phyloP scores from a whole-genome alignment of 805 yeast genomes.

The Candida boleticola region DNA sequence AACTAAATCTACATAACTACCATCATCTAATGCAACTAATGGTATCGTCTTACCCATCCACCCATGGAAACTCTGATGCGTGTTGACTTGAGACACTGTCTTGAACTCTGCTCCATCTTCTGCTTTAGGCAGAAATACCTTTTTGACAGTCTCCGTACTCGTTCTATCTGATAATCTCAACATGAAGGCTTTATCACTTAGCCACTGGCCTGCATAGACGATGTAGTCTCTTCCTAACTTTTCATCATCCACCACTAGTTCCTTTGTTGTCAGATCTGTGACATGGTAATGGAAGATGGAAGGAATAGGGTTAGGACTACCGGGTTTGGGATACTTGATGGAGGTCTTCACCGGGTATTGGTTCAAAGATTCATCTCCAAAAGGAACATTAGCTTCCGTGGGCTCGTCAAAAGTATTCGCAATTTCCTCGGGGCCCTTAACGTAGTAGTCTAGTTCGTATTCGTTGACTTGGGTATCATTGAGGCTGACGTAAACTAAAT shows the following conservation, averaged over 20 bases:
- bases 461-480: constrained; percentile 59
- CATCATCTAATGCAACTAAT: constrained; percentile 14
- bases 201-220: constrained; percentile 64
- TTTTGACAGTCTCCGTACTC: constrained; percentile 53
- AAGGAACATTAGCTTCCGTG: background rate
- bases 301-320: constrained; percentile 57
- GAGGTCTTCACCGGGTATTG: constrained; percentile 48
- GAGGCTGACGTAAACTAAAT: constrained; percentile 51
- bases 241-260: constrained; percentile 5
- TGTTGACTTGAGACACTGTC: constrained; percentile 33
- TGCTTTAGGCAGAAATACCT: constrained; percentile 27
- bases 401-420: constrained; percentile 11
- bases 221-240: constrained; percentile 46
- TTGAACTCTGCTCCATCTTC: constrained; percentile 17
- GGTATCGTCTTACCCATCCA: constrained; percentile 54
- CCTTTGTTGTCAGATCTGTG: background rate
- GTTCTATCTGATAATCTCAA: constrained; percentile 63
- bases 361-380: constrained; percentile 11
- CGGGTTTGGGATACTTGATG: constrained; percentile 74
- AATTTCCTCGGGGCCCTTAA: constrained; percentile 25
- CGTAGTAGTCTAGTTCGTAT: constrained; percentile 52
- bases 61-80: constrained; percentile 38
- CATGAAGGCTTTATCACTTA: constrained; percentile 47
- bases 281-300: constrained; percentile 39
- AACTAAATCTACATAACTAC: constrained; percentile 74